Conservation (phyloP, 2,329 filamentous ascomycete species). For the Penicillium olsonii region DNA sequence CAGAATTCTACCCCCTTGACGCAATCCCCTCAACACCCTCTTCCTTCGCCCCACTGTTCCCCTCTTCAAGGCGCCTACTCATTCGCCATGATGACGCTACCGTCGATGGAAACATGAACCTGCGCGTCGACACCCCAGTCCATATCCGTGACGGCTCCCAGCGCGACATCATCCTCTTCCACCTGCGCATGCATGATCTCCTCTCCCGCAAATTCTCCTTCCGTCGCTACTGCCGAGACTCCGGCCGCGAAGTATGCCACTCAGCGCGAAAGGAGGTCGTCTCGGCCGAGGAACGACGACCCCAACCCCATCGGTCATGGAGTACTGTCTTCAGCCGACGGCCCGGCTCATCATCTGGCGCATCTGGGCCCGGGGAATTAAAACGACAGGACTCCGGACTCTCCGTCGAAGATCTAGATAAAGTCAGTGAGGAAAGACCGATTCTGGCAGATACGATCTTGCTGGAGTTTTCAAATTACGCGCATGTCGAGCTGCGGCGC, state of each 20-base stretch:
- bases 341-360: slow-evolving; percentile 55
- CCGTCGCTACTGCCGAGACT: slow-evolving; percentile 87
- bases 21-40: slow-evolving; percentile 76
- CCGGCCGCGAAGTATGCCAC: slow-evolving; percentile 89
- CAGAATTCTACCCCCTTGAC: slow-evolving; percentile 64
- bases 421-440: slow-evolving; percentile 11
- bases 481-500: slow-evolving; percentile 79
- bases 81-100: slow-evolving; percentile 91
- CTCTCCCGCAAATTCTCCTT: slow-evolving; percentile 85
- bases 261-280: slow-evolving; percentile 67
- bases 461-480: slow-evolving; percentile 97
- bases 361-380: slow-evolving; percentile 45
- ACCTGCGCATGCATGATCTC: slow-evolving; percentile 92
- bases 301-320: slow-evolving; percentile 59
- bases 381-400: slow-evolving; percentile 63
- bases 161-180: slow-evolving; percentile 77
- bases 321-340: slow-evolving; percentile 61
- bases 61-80: slow-evolving; percentile 74
- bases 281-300: slow-evolving; percentile 55
- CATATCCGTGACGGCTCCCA: slow-evolving; percentile 57
- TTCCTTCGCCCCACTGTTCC: slow-evolving; percentile 83
- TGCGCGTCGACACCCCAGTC: slow-evolving; percentile 80
- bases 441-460: slow-evolving; percentile 75
- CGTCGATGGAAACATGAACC: slow-evolving; percentile 92
- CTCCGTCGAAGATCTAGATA: slow-evolving; percentile 33